phyloP scores from a whole-genome alignment of 2,329 filamentous ascomycete species.

The Colletotrichum sp. region DNA sequence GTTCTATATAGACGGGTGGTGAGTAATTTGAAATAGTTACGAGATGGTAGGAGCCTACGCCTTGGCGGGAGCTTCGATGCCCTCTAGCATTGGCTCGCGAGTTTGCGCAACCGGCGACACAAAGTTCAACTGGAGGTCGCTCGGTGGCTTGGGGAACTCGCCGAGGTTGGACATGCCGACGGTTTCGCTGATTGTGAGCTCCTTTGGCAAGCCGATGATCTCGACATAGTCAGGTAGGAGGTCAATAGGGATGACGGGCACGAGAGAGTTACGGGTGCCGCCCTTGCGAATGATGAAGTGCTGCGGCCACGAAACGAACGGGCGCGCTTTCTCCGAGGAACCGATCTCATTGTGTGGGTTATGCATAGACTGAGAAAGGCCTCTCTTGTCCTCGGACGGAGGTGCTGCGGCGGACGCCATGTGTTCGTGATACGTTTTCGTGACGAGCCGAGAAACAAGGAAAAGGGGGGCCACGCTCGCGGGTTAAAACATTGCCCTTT shows the following conservation, averaged over 20 bases:
- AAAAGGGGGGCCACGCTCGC: neutral
- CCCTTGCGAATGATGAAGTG: conserved; percentile 45
- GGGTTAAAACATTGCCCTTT: neutral
- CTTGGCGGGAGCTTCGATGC: neutral
- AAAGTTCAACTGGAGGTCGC: neutral
- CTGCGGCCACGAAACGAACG: conserved; percentile 23
- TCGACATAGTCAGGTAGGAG: conserved; percentile 53
- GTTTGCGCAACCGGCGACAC: neutral
- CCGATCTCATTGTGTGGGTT: neutral
- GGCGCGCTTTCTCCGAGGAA: neutral
- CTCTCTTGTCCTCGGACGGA: neutral
- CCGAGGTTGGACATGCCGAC: conserved; percentile 44
- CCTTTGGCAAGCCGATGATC: conserved; percentile 47
- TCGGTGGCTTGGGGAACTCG: conserved; percentile 23
- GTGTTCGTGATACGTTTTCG: neutral
- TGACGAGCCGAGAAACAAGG: neutral
- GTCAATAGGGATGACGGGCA: conserved; percentile 61
- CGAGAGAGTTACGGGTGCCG: conserved; percentile 36
- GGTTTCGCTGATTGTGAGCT: conserved; percentile 41
- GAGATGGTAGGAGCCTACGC: neutral
- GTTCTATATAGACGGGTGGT: neutral
- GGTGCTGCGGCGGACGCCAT: neutral
- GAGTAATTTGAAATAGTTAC: neutral
- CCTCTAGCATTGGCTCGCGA: neutral
- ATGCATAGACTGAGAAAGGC: conserved; percentile 18